These are phyloP conservation scores for Ophiosphaerella korrae DNA, from an alignment of 2,329 filamentous ascomycete genomes.

Conservation along the genomic window DNA sequence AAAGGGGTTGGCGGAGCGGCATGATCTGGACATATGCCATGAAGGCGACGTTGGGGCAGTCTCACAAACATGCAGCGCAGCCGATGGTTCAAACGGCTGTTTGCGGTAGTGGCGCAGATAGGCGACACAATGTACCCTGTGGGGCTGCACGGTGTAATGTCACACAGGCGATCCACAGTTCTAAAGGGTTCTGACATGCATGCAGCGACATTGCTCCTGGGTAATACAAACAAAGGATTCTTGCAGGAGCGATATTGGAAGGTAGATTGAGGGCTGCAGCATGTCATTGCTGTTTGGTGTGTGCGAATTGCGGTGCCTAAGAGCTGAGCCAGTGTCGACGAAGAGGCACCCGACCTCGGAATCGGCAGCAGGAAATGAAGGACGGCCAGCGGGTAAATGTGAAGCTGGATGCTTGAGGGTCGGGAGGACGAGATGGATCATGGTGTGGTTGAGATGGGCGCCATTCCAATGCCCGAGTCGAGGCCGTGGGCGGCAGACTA, in stretches of 20 bases:
- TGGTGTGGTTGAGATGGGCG: neutral
- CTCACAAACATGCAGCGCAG: too few species aligned
- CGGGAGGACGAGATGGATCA: neutral
- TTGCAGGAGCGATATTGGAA: conserved; percentile 6
- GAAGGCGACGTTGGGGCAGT: too few species aligned
- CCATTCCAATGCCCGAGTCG: conserved; percentile 4
- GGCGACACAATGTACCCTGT: conserved; percentile 8
- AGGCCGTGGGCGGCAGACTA: conserved; percentile 4
- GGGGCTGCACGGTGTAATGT: conserved; percentile 25
- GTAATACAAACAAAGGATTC: conserved; percentile 18
- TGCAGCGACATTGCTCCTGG: conserved; percentile 14
- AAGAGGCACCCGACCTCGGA: neutral
- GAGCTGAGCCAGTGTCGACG: neutral
- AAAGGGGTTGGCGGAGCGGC: too few species aligned
- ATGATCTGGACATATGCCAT: too few species aligned
- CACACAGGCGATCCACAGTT: conserved; percentile 25
- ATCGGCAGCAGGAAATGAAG: neutral
- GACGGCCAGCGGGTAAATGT: conserved; percentile 3
- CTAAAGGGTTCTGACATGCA: conserved; percentile 39
- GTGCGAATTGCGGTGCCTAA: neutral
- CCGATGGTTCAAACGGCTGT: neutral
- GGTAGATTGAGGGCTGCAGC: conserved; percentile 1
- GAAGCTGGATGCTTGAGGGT: neutral
- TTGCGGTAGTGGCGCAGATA: conserved; percentile 10
- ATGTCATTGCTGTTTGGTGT: neutral